Evolutionary conservation across 257 asterid genomes (phyloP).

Genomic region (Agastache rugosa): DNA sequence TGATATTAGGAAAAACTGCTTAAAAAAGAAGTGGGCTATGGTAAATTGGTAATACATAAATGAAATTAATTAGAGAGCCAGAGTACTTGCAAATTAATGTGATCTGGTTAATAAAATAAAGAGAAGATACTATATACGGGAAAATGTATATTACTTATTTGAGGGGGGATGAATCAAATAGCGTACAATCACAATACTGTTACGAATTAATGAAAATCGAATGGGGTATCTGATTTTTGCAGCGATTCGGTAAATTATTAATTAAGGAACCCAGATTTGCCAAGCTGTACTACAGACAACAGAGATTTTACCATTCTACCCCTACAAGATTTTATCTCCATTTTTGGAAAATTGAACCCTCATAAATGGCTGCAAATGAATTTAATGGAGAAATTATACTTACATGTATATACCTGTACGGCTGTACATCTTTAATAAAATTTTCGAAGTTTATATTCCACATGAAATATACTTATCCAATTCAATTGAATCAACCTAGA

Average conservation of each 20-base stretch:
- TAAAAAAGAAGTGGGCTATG: no score
- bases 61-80: not conserved
- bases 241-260: not conserved
- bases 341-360: not conserved
- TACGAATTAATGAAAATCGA: not conserved
- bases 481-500: no score
- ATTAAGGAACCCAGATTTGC: constrained; percentile 1
- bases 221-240: not conserved
- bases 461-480: not conserved
- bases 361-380: not conserved
- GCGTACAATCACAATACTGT: not conserved
- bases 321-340: not conserved
- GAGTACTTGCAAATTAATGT: not conserved
- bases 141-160: not conserved
- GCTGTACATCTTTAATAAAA: no score
- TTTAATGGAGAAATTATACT: no score
- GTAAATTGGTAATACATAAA: no score
- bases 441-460: no score
- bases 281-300: not conserved
- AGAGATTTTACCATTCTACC: not conserved
- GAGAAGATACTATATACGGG: not conserved
- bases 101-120: not conserved
- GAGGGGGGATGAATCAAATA: not conserved
- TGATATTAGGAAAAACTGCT: no score
- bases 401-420: no score